Evolutionary conservation across 73 alveolate species (phyloP), one percentile per base, ranked within the genome.

Genomic region (Symbiodinium pilosum): DNA sequence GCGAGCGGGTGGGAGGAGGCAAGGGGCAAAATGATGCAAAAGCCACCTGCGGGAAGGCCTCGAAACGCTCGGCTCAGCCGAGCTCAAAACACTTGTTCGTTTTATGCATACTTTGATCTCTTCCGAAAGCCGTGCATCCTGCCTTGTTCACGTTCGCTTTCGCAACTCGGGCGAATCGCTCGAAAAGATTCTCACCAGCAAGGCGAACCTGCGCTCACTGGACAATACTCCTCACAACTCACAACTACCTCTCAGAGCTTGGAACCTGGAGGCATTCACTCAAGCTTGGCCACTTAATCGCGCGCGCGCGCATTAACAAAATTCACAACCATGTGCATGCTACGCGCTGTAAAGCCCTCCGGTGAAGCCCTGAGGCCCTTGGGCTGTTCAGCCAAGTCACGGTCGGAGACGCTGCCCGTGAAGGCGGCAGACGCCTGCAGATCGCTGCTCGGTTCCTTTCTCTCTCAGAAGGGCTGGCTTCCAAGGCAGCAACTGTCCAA

Each of bases 141-240:
- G 92, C 98, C 98, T 93, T 73, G 98, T 93, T 93, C 92, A 93
- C 98, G 32, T 93, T 93, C 56, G 98, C 91, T 69, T 93, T 93
- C 34, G 92, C 98, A 32, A 93, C 98, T 44, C 98, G 91, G 64
- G 92, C 92, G 40, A 93, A 93, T 7, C 98, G 98, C 84, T 93
- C 98, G 20, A 93, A 93, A 43, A 93, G 84, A 36, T 93, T 93
- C 30, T 93, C 98, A 30, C 88, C 97, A 34, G 96, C 87, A 20
- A 30, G 77, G 54, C 96, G 96, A 43, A 91, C 96, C 96, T 91
- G 11, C 28, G 93, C 32, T 9, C 75, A 30, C 14, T n/a, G 24
- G 81, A 30, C 75, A 6, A n/a, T n/a, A n/a, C n/a, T n/a, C n/a
- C n/a, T n/a, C n/a, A n/a, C n/a, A n/a, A n/a, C n/a, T n/a, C n/a